Conservation (phyloP, 2,329 filamentous ascomycete genomes). For the Exophiala oligosperma region DNA sequence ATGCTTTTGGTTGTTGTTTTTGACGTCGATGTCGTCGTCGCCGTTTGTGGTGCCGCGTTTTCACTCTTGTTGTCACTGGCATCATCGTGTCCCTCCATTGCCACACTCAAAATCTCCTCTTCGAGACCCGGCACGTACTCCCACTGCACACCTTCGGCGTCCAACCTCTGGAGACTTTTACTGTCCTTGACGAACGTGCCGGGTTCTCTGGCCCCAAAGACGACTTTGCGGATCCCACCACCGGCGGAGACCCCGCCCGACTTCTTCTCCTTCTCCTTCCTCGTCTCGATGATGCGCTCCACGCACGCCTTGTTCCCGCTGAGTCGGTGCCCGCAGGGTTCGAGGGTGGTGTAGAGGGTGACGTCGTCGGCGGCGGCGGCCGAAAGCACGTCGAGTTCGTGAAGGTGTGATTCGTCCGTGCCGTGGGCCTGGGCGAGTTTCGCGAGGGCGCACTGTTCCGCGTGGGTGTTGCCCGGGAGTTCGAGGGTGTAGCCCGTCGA, state of each 20-base stretch:
- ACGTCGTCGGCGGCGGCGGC: slow-evolving; percentile 43
- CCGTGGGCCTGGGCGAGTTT: slow-evolving; percentile 56
- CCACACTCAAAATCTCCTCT: slow-evolving; percentile 75
- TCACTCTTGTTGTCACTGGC: slow-evolving; percentile 16
- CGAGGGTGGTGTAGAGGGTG: slow-evolving; percentile 88
- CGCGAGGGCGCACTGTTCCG: slow-evolving; percentile 85
- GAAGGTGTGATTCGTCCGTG: slow-evolving; percentile 56
- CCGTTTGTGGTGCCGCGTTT: neutral
- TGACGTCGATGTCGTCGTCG: neutral
- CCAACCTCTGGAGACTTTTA: slow-evolving; percentile 68
- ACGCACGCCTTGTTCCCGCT: slow-evolving; percentile 59
- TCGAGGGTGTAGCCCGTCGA: slow-evolving; percentile 90
- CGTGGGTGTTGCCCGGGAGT: slow-evolving; percentile 88
- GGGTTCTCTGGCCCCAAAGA: slow-evolving; percentile 85
- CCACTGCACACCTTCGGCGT: slow-evolving; percentile 71
- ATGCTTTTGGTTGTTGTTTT: slow-evolving; percentile 27
- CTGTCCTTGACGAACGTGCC: slow-evolving; percentile 87
- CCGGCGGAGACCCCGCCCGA: slow-evolving; percentile 11
- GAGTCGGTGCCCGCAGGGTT: slow-evolving; percentile 48
- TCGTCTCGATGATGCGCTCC: slow-evolving; percentile 67
- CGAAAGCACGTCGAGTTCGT: slow-evolving; percentile 42
- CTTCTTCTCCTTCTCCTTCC: slow-evolving; percentile 17
- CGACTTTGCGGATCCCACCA: slow-evolving; percentile 71
- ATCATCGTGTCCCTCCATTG: slow-evolving; percentile 74
- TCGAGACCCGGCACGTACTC: slow-evolving; percentile 74